Base-by-base conservation (phyloP, 2,329 filamentous ascomycete species). In the Cryphonectria parasitica region DNA sequence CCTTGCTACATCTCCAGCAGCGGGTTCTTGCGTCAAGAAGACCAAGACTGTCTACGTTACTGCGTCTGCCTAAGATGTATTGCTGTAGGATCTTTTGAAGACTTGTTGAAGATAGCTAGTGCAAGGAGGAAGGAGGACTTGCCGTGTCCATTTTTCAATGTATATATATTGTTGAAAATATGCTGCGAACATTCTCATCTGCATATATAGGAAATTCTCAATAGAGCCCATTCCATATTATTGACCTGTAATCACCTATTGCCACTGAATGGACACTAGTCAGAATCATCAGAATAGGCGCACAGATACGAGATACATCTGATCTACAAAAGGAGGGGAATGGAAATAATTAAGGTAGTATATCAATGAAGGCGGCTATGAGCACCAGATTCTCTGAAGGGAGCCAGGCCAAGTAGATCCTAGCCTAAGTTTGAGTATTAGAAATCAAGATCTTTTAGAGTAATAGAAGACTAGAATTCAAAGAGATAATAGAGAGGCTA, bases 41-140 rank as follows among this genome's bases (percentile, higher is more conserved):
- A 70, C 68, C 31, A 72, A 68, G 56, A 72, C 71, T 6, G 66
- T 72, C 17, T 72, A 66, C n/a, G 71, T 71, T 31, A 72, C 71
- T 39, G 66, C 63, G n/a, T 72, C 70, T 65, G 64, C 34, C 36
- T 72, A 65, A 41, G 4, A 22, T 41, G 41, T 13, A 5, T 61
- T 39, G 39, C 28, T 17, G 4, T 34, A 2, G 45, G 31, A 56
- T 10, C 25, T 54, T 3, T 17, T 22, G 8, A 3, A n/a, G 19
- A 39, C 36, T 39, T 39, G 36, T 39, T 25, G 13, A 58, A 34
- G 15, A 1, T 10, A 17, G 49, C 17, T 49, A 10, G 22, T 1
- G 2, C 3, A 64, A 15, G n/a, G 7, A 22, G 39, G 13, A 64
- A 36, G 28, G 22, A 45, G 10, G 15, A 49, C 41, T 19, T 15